These are phyloP conservation scores for Elongisporangium undulatum DNA, from an alignment of 352 stramenopile species.

Conservation along the genomic window DNA sequence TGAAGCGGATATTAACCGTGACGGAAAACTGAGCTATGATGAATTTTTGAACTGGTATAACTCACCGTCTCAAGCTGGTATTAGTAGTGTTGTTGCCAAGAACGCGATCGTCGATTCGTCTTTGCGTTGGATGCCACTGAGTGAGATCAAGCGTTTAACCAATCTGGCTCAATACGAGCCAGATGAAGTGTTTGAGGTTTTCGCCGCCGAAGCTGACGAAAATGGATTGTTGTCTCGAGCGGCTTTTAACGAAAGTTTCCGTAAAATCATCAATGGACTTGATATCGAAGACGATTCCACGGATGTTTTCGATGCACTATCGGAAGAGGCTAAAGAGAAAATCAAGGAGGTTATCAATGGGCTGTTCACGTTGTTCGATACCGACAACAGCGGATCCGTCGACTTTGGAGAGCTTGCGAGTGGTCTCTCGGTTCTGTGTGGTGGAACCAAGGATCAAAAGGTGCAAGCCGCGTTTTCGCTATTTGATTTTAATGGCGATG, in stretches of 20 bases:
- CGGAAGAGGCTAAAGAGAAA: slow-evolving; percentile 31
- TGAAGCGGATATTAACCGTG: slow-evolving; percentile 73
- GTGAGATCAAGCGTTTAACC: slow-evolving; percentile 80
- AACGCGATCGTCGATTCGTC: slow-evolving; percentile 72
- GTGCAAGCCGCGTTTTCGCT: slow-evolving; percentile 80
- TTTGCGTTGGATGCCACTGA: slow-evolving; percentile 76
- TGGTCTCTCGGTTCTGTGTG: slow-evolving; percentile 78
- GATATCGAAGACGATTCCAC: slow-evolving; percentile 6
- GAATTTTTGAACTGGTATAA: slow-evolving; percentile 88
- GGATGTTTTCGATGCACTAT: slow-evolving; percentile 7
- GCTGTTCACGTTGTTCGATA: slow-evolving; percentile 82
- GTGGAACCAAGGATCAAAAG: slow-evolving; percentile 84
- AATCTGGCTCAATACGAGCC: slow-evolving; percentile 73
- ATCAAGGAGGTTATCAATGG: slow-evolving; percentile 54
- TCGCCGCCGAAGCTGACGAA: slow-evolving; percentile 71
- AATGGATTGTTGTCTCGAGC: slow-evolving; percentile 63
- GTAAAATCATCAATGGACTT: slow-evolving; percentile 44
- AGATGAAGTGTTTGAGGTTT: slow-evolving; percentile 85
- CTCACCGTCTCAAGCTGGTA: slow-evolving; percentile 55
- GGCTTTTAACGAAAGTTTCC: slow-evolving; percentile 81
- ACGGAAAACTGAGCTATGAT: slow-evolving; percentile 84
- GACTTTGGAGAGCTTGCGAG: slow-evolving; percentile 84
- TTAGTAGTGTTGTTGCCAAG: slow-evolving; percentile 65
- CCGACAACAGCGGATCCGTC: slow-evolving; percentile 61
- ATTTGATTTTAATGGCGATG: slow-evolving; percentile 88